phyloP scores from a whole-genome alignment of 306 rosid species.

The Mimosa bimucronata region DNA sequence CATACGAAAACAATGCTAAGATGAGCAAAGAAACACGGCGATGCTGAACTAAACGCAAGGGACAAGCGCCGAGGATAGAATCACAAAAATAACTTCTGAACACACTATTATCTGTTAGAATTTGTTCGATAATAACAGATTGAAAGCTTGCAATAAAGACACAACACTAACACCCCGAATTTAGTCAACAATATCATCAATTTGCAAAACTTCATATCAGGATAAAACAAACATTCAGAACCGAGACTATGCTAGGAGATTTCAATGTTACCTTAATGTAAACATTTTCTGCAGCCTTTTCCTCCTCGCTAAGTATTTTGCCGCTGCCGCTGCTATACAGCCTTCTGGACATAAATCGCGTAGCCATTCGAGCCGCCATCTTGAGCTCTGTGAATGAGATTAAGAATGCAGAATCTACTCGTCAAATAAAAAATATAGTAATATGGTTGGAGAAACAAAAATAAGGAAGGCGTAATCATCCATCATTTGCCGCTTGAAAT shows the following conservation, averaged over 20 bases:
- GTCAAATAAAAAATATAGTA: neutral
- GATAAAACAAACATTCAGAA: constrained; percentile 20
- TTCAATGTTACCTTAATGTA: constrained; percentile 66
- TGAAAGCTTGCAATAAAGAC: neutral
- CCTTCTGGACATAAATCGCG: constrained; percentile 68
- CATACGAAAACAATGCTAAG: neutral
- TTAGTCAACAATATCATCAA: constrained; percentile 17
- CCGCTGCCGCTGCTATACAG: constrained; percentile 78
- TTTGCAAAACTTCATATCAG: neutral
- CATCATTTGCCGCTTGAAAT: neutral
- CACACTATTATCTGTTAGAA: neutral
- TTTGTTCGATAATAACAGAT: neutral
- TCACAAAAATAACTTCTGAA: neutral
- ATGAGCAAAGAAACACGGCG: neutral
- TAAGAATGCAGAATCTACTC: neutral
- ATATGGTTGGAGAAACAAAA: neutral
- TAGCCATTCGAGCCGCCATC: constrained; percentile 73
- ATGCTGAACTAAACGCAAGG: neutral
- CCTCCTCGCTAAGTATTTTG: constrained; percentile 84
- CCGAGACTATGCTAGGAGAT: neutral
- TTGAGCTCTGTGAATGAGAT: constrained; percentile 32
- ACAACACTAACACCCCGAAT: neutral
- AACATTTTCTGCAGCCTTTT: constrained; percentile 75
- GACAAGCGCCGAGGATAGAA: neutral
- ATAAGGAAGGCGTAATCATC: neutral